Evolutionary conservation across 306 rosid species (phyloP).

Genomic region (Pterocarpus santalinus): DNA sequence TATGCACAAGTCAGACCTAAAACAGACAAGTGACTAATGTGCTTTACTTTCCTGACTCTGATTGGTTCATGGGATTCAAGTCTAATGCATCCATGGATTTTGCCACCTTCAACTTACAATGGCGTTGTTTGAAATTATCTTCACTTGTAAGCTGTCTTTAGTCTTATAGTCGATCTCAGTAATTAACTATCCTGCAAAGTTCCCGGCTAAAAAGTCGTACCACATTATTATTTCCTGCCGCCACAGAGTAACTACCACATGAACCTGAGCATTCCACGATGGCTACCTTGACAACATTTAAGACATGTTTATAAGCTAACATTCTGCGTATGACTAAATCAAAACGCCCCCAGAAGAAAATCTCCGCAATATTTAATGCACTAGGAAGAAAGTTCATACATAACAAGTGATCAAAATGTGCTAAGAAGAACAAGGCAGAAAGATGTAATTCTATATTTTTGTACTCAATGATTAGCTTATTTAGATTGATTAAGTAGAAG

Average conservation of each 20-base stretch:
- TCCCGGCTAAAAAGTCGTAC: constrained; percentile 32
- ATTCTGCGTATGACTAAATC: constrained; percentile 28
- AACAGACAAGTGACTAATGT: constrained; percentile 11
- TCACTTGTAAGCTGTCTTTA: not conserved
- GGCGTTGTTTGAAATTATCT: constrained; percentile 33
- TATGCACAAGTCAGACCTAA: constrained; percentile 52
- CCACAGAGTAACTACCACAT: constrained; percentile 23
- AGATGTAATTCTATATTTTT: not conserved
- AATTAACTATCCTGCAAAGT: not conserved
- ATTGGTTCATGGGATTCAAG: constrained; percentile 46
- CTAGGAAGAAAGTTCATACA: not conserved
- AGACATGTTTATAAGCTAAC: not conserved
- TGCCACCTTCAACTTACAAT: not conserved
- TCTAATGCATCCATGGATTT: constrained; percentile 31
- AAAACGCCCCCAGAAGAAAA: not conserved
- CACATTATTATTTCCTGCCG: constrained; percentile 4
- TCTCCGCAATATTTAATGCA: not conserved
- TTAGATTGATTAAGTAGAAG: not conserved
- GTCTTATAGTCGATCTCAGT: not conserved
- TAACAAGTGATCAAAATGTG: constrained; percentile 5
- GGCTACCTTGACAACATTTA: not conserved
- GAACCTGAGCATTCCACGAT: not conserved
- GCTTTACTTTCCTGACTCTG: constrained; percentile 35
- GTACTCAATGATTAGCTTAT: not conserved
- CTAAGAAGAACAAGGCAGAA: not conserved